phyloP scores from a whole-genome alignment of 495 filamentous ascomycete species.

The Aspergillus nidulans region DNA sequence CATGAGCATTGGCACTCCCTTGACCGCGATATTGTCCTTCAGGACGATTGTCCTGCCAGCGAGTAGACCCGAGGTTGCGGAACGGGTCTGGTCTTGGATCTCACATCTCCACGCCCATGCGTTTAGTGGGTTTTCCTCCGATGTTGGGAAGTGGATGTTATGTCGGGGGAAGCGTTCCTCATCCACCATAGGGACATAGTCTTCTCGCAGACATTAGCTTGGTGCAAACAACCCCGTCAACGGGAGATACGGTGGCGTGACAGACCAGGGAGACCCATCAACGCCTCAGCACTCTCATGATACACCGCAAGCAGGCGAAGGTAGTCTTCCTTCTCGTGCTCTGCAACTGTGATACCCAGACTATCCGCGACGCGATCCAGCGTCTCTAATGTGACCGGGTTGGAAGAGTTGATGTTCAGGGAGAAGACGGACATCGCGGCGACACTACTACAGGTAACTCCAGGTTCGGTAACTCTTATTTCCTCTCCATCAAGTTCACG shows the following conservation, averaged over 20 bases:
- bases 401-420: not conserved
- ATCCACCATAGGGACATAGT: not conserved
- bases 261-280: not conserved
- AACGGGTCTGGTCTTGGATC: not conserved
- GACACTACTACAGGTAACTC: not conserved
- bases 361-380: not conserved
- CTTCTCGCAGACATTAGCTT: no score
- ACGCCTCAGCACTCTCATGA: not conserved
- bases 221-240: no score
- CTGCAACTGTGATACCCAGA: not conserved
- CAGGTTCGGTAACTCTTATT: no score
- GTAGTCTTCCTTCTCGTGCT: not conserved
- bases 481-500: no score
- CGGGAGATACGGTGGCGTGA: not conserved
- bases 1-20: slow-evolving; percentile 33
- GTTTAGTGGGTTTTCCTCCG: not conserved
- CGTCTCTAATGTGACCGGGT: not conserved
- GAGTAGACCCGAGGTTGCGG: slow-evolving; percentile 25
- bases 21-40: slow-evolving; percentile 41
- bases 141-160: not conserved
- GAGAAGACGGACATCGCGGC: not conserved
- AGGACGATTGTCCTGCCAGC: slow-evolving; percentile 79
- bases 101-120: slow-evolving; percentile 2
- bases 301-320: not conserved
- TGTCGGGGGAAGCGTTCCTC: not conserved